Evolutionary conservation across 208 protist species (phyloP).

Genomic region (Acanthamoeba sp.): DNA sequence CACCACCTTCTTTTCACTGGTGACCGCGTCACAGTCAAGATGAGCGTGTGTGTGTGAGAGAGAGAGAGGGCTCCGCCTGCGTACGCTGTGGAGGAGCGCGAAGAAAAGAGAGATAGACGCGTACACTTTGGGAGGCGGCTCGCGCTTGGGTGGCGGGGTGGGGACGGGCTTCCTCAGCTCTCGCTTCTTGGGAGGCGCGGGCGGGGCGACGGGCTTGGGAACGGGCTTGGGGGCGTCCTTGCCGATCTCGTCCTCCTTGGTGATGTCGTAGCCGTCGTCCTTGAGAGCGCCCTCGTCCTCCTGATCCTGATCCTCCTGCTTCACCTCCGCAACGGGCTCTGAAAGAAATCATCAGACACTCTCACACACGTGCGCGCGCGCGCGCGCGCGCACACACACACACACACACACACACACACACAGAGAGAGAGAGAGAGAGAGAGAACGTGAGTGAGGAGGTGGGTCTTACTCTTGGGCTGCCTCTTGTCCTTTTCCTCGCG

Average conservation of each 20-base stretch:
- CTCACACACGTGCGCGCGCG: no score
- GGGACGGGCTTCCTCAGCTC: background rate
- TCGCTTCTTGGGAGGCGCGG: background rate
- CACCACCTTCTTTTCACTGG: background rate
- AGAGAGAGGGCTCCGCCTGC: no score
- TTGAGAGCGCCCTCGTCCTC: background rate
- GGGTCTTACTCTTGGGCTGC: background rate
- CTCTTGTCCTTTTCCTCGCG: constrained; percentile 5
- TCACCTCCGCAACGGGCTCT: background rate
- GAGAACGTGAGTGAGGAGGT: no score
- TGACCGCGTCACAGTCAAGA: background rate
- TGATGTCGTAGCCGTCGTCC: constrained; percentile 20
- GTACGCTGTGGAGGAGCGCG: no score
- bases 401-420: no score
- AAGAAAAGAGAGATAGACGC: background rate
- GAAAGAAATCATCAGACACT: background rate
- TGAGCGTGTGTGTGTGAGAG: background rate
- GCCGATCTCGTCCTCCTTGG: constrained; percentile 53
- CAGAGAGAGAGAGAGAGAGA: no score
- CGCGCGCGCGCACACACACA: no score
- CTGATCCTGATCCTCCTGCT: background rate
- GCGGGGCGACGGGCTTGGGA: background rate
- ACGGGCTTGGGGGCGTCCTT: background rate
- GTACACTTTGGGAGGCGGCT: constrained; percentile 10
- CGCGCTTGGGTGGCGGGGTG: background rate